Percentiles rank a stretch among this genome's conserved stretches.
Conservation (phyloP, 2,329 filamentous ascomycete genomes). For the Grosmannia serpens region DNA sequence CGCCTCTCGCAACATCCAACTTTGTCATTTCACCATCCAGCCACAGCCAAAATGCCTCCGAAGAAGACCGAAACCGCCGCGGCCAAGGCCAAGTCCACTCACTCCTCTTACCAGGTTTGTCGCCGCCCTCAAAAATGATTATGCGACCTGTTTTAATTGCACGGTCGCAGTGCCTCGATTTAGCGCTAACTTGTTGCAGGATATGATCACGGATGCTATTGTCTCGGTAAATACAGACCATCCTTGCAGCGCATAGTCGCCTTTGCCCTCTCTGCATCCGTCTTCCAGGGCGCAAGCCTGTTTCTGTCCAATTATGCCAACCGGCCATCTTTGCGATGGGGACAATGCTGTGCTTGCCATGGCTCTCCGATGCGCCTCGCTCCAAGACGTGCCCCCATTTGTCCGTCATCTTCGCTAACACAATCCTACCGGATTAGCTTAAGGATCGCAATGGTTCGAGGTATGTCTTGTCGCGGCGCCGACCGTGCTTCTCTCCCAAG, state of each 20-base stretch:
- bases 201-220: constrained; percentile 54
- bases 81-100: constrained; percentile 38
- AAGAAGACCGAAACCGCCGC: constrained; percentile 38
- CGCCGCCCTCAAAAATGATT: background rate
- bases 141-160: background rate
- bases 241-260: background rate
- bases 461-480: constrained; percentile 16
- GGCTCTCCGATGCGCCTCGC: background rate
- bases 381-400: background rate
- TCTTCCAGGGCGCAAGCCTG: background rate
- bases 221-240: constrained; percentile 38
- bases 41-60: constrained; percentile 38
- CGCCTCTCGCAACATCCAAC: background rate
- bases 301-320: background rate
- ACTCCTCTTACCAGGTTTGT: constrained; percentile 49
- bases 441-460: constrained; percentile 52
- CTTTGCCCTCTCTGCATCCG: constrained; percentile 10
- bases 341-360: background rate
- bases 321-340: background rate
- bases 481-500: background rate
- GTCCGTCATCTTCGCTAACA: constrained; percentile 1
- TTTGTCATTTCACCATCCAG: background rate
- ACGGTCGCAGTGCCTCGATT: background rate
- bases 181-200: constrained; percentile 24
- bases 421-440: constrained; percentile 29